A percentile compares a stretch with the other conserved stretches of the same genome.
Evolutionary conservation across 2,329 filamentous ascomycete species (phyloP).

Genomic region (Madurella fahalii): DNA sequence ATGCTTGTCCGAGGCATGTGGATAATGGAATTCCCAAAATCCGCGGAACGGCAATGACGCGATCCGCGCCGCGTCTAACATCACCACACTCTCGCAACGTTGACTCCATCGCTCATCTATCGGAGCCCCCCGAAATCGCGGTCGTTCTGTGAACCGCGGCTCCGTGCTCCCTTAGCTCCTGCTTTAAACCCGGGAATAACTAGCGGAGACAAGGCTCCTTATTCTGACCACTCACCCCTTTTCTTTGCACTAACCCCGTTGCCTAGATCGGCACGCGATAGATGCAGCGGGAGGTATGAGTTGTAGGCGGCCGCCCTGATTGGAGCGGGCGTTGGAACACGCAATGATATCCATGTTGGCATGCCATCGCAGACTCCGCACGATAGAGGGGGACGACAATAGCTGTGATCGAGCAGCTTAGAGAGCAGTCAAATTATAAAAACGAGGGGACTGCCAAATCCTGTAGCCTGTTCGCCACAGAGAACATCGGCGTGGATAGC

Average conservation of each 20-base stretch:
- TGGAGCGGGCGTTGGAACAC: conserved; percentile 13
- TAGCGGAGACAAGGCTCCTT: too few species aligned
- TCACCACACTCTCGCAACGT: conserved; percentile 16
- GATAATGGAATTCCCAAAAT: too few species aligned
- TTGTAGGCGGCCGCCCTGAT: conserved; percentile 8
- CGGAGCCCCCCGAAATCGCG: not conserved
- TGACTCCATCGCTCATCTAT: not conserved
- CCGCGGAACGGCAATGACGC: conserved; percentile 23
- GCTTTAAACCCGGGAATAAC: not conserved
- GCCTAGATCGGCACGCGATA: conserved; percentile 1
- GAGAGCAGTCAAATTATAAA: conserved; percentile 10
- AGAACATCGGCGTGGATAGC: not conserved
- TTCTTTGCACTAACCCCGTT: not conserved
- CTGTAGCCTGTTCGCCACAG: not conserved
- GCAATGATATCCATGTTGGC: conserved; percentile 25
- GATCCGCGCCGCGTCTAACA: conserved; percentile 27
- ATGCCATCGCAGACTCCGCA: conserved; percentile 24
- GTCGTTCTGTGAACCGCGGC: not conserved
- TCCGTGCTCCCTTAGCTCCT: too few species aligned
- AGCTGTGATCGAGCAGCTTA: not conserved
- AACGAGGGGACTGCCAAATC: not conserved
- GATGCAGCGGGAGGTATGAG: not conserved
- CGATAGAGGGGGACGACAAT: not conserved
- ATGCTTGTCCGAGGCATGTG: not conserved
- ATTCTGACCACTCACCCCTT: too few species aligned